These are phyloP conservation scores for Huiozyma sinensis DNA, from an alignment of 805 yeast species.

Conservation along the genomic window DNA sequence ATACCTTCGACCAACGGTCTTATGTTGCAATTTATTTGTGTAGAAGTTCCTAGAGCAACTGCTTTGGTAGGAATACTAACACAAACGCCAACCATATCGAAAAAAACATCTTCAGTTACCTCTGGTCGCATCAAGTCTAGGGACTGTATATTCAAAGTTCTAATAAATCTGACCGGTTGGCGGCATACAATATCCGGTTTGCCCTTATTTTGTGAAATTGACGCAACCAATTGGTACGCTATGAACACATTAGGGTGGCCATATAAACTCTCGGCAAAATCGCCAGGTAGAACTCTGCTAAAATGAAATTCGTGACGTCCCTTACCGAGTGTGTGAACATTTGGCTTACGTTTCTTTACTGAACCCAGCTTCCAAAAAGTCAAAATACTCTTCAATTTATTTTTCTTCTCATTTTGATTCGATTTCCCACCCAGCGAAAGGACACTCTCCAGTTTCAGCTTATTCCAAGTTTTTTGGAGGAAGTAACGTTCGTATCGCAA, in stretches of 20 bases:
- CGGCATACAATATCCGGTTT: constrained; percentile 52
- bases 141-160: constrained; percentile 82
- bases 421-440: background rate
- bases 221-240: constrained; percentile 64
- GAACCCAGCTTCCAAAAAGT: too few relatives aligned
- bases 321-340: constrained; percentile 30
- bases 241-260: constrained; percentile 76
- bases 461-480: constrained; percentile 74
- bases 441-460: constrained; percentile 9
- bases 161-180: constrained; percentile 66
- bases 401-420: background rate
- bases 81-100: constrained; percentile 81
- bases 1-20: constrained; percentile 79
- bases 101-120: constrained; percentile 93
- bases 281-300: constrained; percentile 73
- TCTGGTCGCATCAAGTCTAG: constrained; percentile 84
- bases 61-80: constrained; percentile 82
- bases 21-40: constrained; percentile 58
- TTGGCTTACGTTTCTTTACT: background rate
- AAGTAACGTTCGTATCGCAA: constrained; percentile 46
- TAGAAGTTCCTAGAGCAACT: constrained; percentile 74
- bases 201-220: constrained; percentile 74
- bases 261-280: constrained; percentile 77
- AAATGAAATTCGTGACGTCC: constrained; percentile 93
- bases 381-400: background rate